Evolutionary conservation across 2,329 filamentous ascomycete genomes (phyloP).

Genomic region (Xylariaceae sp.): DNA sequence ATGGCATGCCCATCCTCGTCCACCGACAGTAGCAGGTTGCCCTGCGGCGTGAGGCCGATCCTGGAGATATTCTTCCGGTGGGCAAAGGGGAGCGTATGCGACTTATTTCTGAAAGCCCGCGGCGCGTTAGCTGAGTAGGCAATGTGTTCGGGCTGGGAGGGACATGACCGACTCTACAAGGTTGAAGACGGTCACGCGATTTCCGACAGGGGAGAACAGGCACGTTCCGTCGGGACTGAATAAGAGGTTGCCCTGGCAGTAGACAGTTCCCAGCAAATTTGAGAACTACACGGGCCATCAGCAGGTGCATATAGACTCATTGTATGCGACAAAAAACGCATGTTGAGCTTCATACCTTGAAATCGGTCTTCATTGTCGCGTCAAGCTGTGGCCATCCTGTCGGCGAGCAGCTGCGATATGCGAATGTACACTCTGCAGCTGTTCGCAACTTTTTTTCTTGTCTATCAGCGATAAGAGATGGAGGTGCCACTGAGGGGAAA

Average conservation of each 20-base stretch:
- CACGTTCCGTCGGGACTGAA: slow-evolving; percentile 95
- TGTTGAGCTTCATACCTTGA: slow-evolving; percentile 59
- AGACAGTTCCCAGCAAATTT: slow-evolving; percentile 95
- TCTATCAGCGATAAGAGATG: slow-evolving; percentile 23
- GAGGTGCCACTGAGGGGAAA: too few species aligned
- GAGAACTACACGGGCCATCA: slow-evolving; percentile 62
- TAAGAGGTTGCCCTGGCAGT: slow-evolving; percentile 93
- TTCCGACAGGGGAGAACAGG: slow-evolving; percentile 92
- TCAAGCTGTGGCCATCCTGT: too few species aligned
- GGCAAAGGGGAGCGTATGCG: slow-evolving; percentile 77
- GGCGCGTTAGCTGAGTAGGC: slow-evolving; percentile 11
- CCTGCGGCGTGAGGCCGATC: slow-evolving; percentile 80
- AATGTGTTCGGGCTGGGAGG: background rate
- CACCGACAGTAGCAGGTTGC: slow-evolving; percentile 85
- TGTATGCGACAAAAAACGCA: background rate
- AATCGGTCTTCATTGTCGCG: slow-evolving; percentile 92
- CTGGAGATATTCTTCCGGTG: slow-evolving; percentile 90
- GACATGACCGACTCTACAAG: slow-evolving; percentile 68
- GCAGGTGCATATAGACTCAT: background rate
- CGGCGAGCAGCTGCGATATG: too few species aligned
- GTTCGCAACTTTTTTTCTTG: slow-evolving; percentile 21
- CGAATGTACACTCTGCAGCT: too few species aligned
- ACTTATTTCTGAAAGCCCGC: slow-evolving; percentile 66
- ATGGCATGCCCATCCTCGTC: slow-evolving; percentile 94
- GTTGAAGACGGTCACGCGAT: slow-evolving; percentile 92